Evolutionary conservation across 192 early-diverging fungal genomes (phyloP).

Genomic region (Gaertneriomyces sp.): DNA sequence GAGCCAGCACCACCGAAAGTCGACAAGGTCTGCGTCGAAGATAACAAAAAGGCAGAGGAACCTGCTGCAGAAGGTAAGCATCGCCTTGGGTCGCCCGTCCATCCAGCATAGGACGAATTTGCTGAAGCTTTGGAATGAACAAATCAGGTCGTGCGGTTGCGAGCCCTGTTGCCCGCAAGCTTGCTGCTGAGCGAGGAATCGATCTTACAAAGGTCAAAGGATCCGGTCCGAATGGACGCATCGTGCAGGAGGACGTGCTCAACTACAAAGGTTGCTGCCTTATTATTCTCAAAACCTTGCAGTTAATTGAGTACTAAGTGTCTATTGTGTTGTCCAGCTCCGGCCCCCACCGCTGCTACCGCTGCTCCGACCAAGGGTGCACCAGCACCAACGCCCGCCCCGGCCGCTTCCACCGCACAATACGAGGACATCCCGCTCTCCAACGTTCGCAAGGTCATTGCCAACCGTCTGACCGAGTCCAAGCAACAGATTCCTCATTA

Average conservation of each 20-base stretch:
- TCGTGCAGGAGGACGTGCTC: slow-evolving; percentile 89
- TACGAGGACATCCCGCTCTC: slow-evolving; percentile 45
- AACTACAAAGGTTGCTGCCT: slow-evolving; percentile 44
- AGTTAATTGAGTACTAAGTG: not conserved
- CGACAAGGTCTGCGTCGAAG: too few relatives aligned
- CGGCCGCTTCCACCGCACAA: slow-evolving; percentile 33
- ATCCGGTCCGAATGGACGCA: slow-evolving; percentile 84
- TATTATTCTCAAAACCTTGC: slow-evolving; percentile 4
- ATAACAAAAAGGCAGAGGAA: too few relatives aligned
- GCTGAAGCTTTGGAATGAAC: too few relatives aligned
- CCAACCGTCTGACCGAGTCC: slow-evolving; percentile 48
- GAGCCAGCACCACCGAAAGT: not conserved
- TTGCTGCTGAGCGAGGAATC: slow-evolving; percentile 82
- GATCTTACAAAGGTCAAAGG: slow-evolving; percentile 73
- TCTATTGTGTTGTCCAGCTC: not conserved
- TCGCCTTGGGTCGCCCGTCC: slow-evolving; percentile 41
- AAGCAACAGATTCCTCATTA: slow-evolving; percentile 58
- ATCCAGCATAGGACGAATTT: not conserved
- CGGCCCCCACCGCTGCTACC: not conserved
- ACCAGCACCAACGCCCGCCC: slow-evolving; percentile 14
- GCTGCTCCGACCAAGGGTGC: slow-evolving; percentile 11
- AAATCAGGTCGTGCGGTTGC: slow-evolving; percentile 68
- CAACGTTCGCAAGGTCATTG: slow-evolving; percentile 55
- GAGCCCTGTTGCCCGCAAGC: slow-evolving; percentile 77
- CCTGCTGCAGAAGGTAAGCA: not conserved